Conservation (phyloP, 1,284 basidiomycete genomes). For the Heterobasidion annosum region DNA sequence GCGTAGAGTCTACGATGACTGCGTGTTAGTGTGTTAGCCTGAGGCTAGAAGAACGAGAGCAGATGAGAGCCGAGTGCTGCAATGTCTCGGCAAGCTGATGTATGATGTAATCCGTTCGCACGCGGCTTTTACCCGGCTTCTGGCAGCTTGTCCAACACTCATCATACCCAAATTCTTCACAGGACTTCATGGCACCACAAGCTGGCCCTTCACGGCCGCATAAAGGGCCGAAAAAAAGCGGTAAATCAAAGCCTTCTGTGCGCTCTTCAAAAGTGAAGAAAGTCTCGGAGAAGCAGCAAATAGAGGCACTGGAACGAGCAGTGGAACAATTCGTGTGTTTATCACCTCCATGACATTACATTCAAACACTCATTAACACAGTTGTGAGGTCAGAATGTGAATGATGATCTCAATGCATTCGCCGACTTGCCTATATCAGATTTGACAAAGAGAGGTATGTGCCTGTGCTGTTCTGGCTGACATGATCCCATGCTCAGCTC, state of each 20-base stretch:
- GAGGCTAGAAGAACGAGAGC: no score
- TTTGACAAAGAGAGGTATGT: slow-evolving; percentile 55
- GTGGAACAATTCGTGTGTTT: slow-evolving; percentile 50
- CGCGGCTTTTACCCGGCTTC: no score
- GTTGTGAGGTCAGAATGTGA: slow-evolving; percentile 30
- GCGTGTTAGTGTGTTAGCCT: no score
- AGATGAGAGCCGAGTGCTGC: no score
- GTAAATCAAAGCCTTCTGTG: slow-evolving; percentile 12
- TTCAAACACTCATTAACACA: slow-evolving; percentile 13
- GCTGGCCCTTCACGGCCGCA: slow-evolving; percentile 19
- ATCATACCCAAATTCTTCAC: no score
- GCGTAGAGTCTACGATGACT: no score
- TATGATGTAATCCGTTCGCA: no score
- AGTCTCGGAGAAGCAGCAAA: slow-evolving; percentile 39
- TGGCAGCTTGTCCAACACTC: no score
- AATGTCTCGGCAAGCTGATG: no score
- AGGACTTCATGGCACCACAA: slow-evolving; percentile 15
- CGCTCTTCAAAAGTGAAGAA: slow-evolving; percentile 32
- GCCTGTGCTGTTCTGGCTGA: neutral
- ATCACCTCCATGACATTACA: slow-evolving; percentile 3
- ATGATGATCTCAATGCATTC: slow-evolving; percentile 43
- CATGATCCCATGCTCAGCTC: neutral
- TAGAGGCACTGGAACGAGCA: slow-evolving; percentile 44
- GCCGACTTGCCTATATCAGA: slow-evolving; percentile 64
- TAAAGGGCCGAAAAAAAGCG: slow-evolving; percentile 10